Evolutionary conservation across 2,329 filamentous ascomycete genomes (phyloP).

Genomic region (Bimuria novae-zelandiae): DNA sequence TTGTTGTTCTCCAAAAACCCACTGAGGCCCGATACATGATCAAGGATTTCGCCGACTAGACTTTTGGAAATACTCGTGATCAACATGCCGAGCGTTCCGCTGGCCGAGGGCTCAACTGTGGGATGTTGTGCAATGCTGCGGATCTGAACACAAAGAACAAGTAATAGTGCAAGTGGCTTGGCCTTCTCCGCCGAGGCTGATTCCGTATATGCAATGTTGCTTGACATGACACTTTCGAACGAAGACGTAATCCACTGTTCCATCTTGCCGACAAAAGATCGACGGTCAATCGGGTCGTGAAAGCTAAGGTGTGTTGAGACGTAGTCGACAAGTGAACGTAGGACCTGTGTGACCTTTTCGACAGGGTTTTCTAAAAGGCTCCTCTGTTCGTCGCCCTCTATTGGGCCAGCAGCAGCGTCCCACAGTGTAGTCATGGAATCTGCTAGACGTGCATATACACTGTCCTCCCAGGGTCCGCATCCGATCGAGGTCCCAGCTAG

Average conservation of each 20-base stretch:
- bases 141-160: slow-evolving; percentile 38
- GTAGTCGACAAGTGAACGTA: slow-evolving; percentile 57
- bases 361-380: slow-evolving; percentile 3
- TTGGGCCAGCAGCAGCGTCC: slow-evolving; percentile 2
- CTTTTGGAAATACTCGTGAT: slow-evolving; percentile 42
- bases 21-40: slow-evolving; percentile 43
- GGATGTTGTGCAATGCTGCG: slow-evolving; percentile 37
- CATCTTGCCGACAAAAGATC: slow-evolving; percentile 51
- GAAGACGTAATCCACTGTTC: slow-evolving; percentile 47
- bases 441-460: slow-evolving; percentile 51
- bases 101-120: slow-evolving; percentile 17
- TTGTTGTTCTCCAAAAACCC: slow-evolving; percentile 53
- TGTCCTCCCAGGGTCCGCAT: slow-evolving; percentile 62
- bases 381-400: not conserved
- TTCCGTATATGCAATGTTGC: not conserved
- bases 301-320: slow-evolving; percentile 56
- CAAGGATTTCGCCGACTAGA: slow-evolving; percentile 44
- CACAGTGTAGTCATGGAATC: slow-evolving; percentile 18
- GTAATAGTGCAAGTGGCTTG: slow-evolving; percentile 30
- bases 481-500: slow-evolving; percentile 41
- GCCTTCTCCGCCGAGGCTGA: not conserved
- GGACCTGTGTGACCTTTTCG: slow-evolving; percentile 23
- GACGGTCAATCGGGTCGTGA: slow-evolving; percentile 59
- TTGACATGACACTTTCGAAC: slow-evolving; percentile 24
- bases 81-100: slow-evolving; percentile 29